Evolutionary conservation across 169 alveolate genomes (phyloP), one percentile per base, ranked within the genome.

Genomic region (Cryptosporidium ryanae): DNA sequence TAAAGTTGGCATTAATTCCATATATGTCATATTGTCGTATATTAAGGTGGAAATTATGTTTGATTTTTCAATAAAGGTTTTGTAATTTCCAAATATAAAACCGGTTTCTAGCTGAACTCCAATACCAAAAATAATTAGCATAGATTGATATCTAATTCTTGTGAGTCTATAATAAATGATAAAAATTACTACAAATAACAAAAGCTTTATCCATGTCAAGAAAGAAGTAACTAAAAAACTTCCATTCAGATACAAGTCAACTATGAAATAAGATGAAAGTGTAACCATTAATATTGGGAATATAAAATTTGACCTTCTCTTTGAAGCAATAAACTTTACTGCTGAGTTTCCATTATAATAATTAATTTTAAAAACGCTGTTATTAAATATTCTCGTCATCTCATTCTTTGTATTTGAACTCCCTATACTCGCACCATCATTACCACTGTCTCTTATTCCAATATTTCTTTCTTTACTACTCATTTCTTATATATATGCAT

Each of bases 21-120:
- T 76, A 46, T 76, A 76, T 3, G 87, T 76, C 71, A 76, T 76
- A 18, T 61, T 61, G 29, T 76, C 87, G 71, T 76, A 59, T 21
- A 76, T 76, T 23, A 76, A n/a, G 17, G 71, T 44, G 23, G 87
- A 76, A 27, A 38, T 27, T 13, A 76, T 76, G 27, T 61, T 76
- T 59, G 87, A 21, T 1, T 59, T 76, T 18, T 76, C 76, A 23
- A 76, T 76, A 31, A 76, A 76, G 12, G 46, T 55, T n/a, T 52
- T 29, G 55, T 52, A 32, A 17, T 15, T 32, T 15, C 71, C 71
- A 8, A 76, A 55, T n/a, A 61, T 44, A 76, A 23, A 76, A 21
- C 34, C 44, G 10, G 87, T 76, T 29, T 76, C 71, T 7, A 76
- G 64, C 21, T 76, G 87, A 29, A 76, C 21, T 10, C 87, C 87